Evolutionary conservation across 352 stramenopile genomes (phyloP), one percentile per base, ranked within the genome.

Genomic region (Globisporangium solare): DNA sequence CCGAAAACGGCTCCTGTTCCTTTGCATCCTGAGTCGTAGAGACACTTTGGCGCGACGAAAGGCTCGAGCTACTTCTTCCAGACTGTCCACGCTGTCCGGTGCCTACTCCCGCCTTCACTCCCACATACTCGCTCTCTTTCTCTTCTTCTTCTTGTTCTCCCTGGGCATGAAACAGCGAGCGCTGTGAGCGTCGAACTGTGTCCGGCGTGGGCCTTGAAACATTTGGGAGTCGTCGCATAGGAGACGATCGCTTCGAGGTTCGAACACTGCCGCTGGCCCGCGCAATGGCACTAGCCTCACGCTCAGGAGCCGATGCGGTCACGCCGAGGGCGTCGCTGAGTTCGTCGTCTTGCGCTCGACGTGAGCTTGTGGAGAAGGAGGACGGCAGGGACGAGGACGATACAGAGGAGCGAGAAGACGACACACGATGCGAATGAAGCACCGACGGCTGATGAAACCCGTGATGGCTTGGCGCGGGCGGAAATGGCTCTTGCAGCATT

Each of bases 261-360:
- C 49, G 31, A 3, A 48, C 27, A 15, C 32, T 48, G 8, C 32
- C 41, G 8, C 20, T 24, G 3, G 0, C 51, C 41, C 32, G 46
- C 45, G 14, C 20, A 6, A 54, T 39, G 6, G 18, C 12, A 2
- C 32, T 47, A 5, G 46, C 21, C 21, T n/a, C 22, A 6, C 43
- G 56, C 14, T 63, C 56, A 0, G 49, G 56, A 17, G 56, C 57
- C 3, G 54, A 54, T 6, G 21, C 14, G 15, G 54, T 49, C 11
- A 88, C 70, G 0, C 80, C 80, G 32, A 90, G 47, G 0, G 77
- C 80, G 31, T 85, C 68, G 12, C 66, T 88, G 22, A 90, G 51
- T 35, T 90, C 80, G 17, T 85, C 62, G 42, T 90, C 80, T 31
- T 70, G 56, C 5, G 60, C 46, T 14, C 54, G 71, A 47, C 20